Conservation (phyloP, 176 grass and related monocot genomes). For the Alloteropsis semialata region DNA sequence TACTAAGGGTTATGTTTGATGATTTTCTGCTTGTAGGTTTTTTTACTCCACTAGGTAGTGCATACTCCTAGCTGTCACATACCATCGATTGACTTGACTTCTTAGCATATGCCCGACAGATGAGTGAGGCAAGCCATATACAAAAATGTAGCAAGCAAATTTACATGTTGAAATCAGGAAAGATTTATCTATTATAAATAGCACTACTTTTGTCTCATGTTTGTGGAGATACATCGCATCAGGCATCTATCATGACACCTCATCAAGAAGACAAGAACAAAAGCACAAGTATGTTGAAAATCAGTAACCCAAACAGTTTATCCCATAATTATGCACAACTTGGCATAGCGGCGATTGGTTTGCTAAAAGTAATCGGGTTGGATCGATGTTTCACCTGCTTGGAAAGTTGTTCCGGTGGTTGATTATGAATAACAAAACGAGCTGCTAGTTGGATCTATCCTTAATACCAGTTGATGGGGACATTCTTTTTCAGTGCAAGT, state of each 20-base stretch:
- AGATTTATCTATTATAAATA: background rate
- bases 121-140: background rate
- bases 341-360: background rate
- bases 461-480: background rate
- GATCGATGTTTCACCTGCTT: background rate
- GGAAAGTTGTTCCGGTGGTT: background rate
- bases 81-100: background rate
- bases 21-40: background rate
- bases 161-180: background rate
- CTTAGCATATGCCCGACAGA: background rate
- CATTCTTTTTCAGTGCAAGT: background rate
- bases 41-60: no score
- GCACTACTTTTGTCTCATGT: background rate
- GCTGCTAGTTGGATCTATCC: background rate
- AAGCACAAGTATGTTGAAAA: slow-evolving; percentile 19
- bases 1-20: no score
- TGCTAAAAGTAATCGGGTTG: background rate
- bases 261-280: slow-evolving; percentile 14
- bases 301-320: slow-evolving; percentile 7
- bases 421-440: background rate
- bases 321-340: background rate
- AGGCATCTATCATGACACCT: background rate
- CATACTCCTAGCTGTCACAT: background rate
- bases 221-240: background rate
- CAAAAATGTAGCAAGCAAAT: background rate